These are phyloP conservation scores for Hemisphaericaspora nanyangensis DNA, from an alignment of 805 yeast genomes.

Conservation along the genomic window DNA sequence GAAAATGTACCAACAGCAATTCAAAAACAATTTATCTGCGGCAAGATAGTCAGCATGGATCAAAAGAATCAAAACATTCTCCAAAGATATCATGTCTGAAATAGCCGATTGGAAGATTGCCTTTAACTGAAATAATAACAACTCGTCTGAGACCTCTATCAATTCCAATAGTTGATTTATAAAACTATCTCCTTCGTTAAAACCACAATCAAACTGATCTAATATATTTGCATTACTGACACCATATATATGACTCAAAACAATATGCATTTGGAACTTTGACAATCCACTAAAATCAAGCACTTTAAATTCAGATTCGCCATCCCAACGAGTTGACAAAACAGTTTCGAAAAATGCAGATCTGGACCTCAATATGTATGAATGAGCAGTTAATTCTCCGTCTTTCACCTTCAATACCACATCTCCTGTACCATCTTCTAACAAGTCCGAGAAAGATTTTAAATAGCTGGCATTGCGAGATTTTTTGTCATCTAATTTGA, in stretches of 20 bases:
- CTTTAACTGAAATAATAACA: constrained; percentile 57
- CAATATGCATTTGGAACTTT: constrained; percentile 40
- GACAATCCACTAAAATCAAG: constrained; percentile 45
- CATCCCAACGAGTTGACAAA: constrained; percentile 53
- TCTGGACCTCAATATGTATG: constrained; percentile 51
- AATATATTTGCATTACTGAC: constrained; percentile 38
- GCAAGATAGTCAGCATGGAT: constrained; percentile 48
- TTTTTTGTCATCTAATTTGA: constrained; percentile 2
- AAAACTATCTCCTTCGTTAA: constrained; percentile 36
- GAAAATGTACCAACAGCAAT: constrained; percentile 66
- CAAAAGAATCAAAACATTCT: constrained; percentile 57
- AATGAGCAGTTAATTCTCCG: constrained; percentile 44
- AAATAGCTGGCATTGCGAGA: background rate
- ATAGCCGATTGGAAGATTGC: constrained; percentile 58
- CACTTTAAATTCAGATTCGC: constrained; percentile 11
- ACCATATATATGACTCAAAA: constrained; percentile 60
- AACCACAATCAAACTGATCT: constrained; percentile 20
- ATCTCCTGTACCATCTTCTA: constrained; percentile 31
- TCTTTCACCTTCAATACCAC: constrained; percentile 45
- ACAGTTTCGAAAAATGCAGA: constrained; percentile 62
- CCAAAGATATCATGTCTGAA: constrained; percentile 51
- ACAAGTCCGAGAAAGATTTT: constrained; percentile 1
- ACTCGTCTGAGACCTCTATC: constrained; percentile 58
- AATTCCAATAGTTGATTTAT: constrained; percentile 54
- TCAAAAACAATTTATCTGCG: constrained; percentile 53